These are phyloP conservation scores for Exsudoporus floridanus DNA, from an alignment of 1,284 basidiomycete genomes.

Conservation along the genomic window DNA sequence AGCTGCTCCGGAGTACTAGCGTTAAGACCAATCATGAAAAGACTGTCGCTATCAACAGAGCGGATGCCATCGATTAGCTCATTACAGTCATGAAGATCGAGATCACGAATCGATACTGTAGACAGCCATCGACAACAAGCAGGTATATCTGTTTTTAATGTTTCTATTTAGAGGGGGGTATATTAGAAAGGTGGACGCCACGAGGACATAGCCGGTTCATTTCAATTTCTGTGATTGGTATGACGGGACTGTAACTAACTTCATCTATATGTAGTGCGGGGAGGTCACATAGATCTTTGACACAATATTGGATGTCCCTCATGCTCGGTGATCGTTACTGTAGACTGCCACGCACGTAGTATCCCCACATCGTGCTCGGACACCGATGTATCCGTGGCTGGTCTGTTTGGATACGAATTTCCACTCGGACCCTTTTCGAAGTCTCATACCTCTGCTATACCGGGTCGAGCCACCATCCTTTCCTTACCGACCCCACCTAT, in stretches of 20 bases:
- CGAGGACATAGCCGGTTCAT: not conserved
- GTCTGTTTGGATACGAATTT: no score
- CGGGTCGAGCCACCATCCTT: no score
- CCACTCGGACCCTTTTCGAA: no score
- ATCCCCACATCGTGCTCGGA: not conserved
- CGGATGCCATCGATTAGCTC: slow-evolving; percentile 78
- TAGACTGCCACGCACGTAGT: slow-evolving; percentile 1
- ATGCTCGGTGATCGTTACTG: slow-evolving; percentile 10
- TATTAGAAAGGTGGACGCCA: not conserved
- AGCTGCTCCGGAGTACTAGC: slow-evolving; percentile 67
- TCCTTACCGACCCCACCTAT: no score
- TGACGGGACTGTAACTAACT: slow-evolving; percentile 5
- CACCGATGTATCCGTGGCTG: no score
- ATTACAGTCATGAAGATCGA: slow-evolving; percentile 80
- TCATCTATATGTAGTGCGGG: slow-evolving; percentile 16
- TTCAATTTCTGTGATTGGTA: not conserved
- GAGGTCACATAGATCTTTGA: slow-evolving; percentile 9
- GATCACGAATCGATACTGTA: slow-evolving; percentile 55
- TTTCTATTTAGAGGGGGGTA: not conserved
- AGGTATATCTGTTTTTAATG: slow-evolving; percentile 18
- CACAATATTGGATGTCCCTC: slow-evolving; percentile 16
- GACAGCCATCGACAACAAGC: slow-evolving; percentile 36
- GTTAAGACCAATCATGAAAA: slow-evolving; percentile 76
- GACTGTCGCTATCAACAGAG: slow-evolving; percentile 57
- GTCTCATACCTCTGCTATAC: no score